Conservation (phyloP, 2,329 filamentous ascomycete genomes). For the Dothistroma pini region DNA sequence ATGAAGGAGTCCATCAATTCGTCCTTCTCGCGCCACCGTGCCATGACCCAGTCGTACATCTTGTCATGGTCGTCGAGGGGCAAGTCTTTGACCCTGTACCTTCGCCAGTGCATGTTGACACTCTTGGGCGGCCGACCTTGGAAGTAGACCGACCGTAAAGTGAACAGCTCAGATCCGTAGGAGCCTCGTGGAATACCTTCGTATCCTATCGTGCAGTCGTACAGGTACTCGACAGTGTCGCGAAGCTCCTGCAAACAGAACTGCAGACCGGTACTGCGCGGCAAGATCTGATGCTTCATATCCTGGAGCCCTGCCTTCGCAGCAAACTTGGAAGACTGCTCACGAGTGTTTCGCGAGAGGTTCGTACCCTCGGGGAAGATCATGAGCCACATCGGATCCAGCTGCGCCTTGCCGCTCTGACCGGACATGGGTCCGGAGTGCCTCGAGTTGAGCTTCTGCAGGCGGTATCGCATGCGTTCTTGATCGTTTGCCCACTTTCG, state of each 20-base stretch:
- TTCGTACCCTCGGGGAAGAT: constrained; percentile 89
- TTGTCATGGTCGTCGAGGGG: constrained; percentile 67
- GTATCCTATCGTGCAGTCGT: constrained; percentile 93
- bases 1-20: constrained; percentile 74
- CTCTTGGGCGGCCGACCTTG: constrained; percentile 86
- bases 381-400: constrained; percentile 78
- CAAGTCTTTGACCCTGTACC: constrained; percentile 75
- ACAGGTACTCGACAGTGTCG: constrained; percentile 73
- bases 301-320: constrained; percentile 69
- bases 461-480: constrained; percentile 67
- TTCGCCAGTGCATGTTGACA: constrained; percentile 94
- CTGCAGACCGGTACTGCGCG: constrained; percentile 73
- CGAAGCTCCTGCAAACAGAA: constrained; percentile 76
- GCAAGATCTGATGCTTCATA: constrained; percentile 67
- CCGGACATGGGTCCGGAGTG: constrained; percentile 39
- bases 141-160: constrained; percentile 79
- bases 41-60: constrained; percentile 78
- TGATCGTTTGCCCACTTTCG: constrained; percentile 81
- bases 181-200: constrained; percentile 80
- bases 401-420: constrained; percentile 24
- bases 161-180: constrained; percentile 85
- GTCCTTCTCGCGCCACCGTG: constrained; percentile 91
- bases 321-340: constrained; percentile 69
- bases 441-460: constrained; percentile 63
- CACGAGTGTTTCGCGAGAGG: constrained; percentile 67